Conservation (phyloP, 805 yeast species). For the Tetrapisispora arboricola region DNA sequence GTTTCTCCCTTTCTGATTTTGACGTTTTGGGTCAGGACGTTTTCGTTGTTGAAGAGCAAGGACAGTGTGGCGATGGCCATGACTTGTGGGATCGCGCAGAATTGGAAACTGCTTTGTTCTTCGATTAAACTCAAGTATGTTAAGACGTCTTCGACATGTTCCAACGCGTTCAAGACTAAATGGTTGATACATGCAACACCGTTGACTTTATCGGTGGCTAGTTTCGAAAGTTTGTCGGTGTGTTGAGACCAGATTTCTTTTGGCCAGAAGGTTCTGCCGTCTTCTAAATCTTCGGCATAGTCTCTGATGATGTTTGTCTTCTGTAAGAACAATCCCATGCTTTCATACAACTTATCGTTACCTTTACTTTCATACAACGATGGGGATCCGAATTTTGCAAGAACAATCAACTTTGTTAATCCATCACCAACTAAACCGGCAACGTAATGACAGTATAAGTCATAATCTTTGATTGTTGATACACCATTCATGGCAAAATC, state of each 20-base stretch:
- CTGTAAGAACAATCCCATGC: constrained; percentile 93
- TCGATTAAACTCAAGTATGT: constrained; percentile 65
- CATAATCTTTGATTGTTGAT: constrained; percentile 68
- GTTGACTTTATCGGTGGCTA: constrained; percentile 30
- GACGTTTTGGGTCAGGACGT: constrained; percentile 59
- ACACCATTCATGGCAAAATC: constrained; percentile 76
- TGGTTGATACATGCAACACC: constrained; percentile 77
- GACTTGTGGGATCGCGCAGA: constrained; percentile 97
- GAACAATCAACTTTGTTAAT: constrained; percentile 67
- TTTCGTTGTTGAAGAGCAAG: constrained; percentile 69
- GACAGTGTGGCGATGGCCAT: constrained; percentile 98
- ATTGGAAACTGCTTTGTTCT: constrained; percentile 77
- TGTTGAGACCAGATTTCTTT: constrained; percentile 84
- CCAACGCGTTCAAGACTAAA: constrained; percentile 66
- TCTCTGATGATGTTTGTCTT: constrained; percentile 95
- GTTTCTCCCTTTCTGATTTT: constrained; percentile 90
- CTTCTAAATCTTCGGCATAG: constrained; percentile 82
- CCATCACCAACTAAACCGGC: constrained; percentile 99
- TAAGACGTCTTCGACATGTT: constrained; percentile 68
- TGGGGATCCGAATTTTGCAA: constrained; percentile 57
- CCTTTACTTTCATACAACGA: constrained; percentile 37
- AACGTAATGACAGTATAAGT: constrained; percentile 89
- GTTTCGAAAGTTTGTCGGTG: constrained; percentile 55
- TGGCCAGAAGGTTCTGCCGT: constrained; percentile 94
- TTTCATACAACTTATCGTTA: constrained; percentile 46